Base-by-base conservation (phyloP, 441 rosid genomes). In the Populus tomentosa region DNA sequence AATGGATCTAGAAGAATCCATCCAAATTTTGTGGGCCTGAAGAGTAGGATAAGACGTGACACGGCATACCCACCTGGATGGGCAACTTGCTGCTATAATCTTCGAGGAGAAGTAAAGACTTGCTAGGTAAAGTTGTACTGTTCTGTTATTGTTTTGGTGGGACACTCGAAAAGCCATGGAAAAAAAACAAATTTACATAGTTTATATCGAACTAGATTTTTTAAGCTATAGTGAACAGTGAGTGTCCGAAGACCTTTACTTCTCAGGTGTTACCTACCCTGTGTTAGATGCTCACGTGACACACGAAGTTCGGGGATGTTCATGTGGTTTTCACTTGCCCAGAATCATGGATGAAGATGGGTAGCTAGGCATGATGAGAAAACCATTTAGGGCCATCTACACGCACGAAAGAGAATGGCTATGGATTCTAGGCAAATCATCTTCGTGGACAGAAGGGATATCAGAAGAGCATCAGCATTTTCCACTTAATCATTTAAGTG, bases 1-100 rank as follows among this genome's bases (percentile, higher is more conserved):
- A 62, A 11, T 53, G 67, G 32, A 70, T 74, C 74, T 33, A 32
- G 77, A 79, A 77, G 59, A 21, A 28, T 23, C 73, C 64, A 32
- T n/a, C 32, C 33, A 7, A 2, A 5, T 18, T 66, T 6, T 18
- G 18, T 6, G 26, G 66, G 5, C 0, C 16, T 33, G 9, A 18
- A 23, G 2, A 23, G 26, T 10, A 64, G 56, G 23, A 35, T 23
- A 5, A n/a, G n/a, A 46, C n/a, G 72, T 9, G 74, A 62, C 67
- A 30, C 67, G 18, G 10, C 40, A 36, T 36, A 1, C 40, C 40
- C 53, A 3, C 4, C 4, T n/a, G 69, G 14, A 73, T 32, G 64
- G 5, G 56, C 67, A 21, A 18, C 13, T 66, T 40, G 53, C 3
- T 30, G 7, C 38, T 3, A 42, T 53, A 7, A 10, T 70, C 73